phyloP scores from a whole-genome alignment of 192 early-diverging fungal species.

The Mortierella claussenii region DNA sequence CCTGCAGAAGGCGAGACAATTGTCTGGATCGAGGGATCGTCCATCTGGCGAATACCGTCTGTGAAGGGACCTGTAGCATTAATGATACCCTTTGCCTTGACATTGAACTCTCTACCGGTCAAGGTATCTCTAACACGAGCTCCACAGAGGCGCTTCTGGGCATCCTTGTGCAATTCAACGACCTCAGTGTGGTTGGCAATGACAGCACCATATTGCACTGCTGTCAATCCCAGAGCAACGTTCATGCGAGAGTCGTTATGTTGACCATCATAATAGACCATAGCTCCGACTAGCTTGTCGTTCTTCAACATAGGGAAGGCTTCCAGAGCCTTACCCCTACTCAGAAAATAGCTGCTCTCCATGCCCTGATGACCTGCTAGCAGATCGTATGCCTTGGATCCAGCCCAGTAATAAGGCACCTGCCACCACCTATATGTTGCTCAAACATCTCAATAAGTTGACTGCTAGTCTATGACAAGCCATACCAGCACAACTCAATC shows the following conservation, averaged over 20 bases:
- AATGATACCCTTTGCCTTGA: constrained; percentile 92
- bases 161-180: constrained; percentile 78
- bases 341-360: constrained; percentile 86
- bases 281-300: constrained; percentile 88
- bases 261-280: constrained; percentile 98
- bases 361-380: constrained; percentile 88
- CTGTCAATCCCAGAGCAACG: constrained; percentile 91
- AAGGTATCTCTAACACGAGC: constrained; percentile 85
- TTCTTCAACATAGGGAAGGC: constrained; percentile 95
- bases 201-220: constrained; percentile 88
- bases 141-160: constrained; percentile 73
- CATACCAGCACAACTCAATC: too few relatives aligned
- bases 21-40: constrained; percentile 75
- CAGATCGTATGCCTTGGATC: constrained; percentile 92
- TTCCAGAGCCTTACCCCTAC: constrained; percentile 86
- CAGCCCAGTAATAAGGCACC: constrained; percentile 95
- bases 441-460: too few relatives aligned
- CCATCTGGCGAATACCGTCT: constrained; percentile 92
- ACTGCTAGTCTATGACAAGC: too few relatives aligned
- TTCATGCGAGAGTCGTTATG: constrained; percentile 99
- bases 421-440: constrained; percentile 99
- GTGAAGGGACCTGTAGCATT: constrained; percentile 89
- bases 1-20: constrained; percentile 96
- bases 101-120: constrained; percentile 87
- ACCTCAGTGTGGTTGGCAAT: constrained; percentile 96